Conservation (phyloP, 129 eudicot genomes). For the Saposhnikovia divaricata region DNA sequence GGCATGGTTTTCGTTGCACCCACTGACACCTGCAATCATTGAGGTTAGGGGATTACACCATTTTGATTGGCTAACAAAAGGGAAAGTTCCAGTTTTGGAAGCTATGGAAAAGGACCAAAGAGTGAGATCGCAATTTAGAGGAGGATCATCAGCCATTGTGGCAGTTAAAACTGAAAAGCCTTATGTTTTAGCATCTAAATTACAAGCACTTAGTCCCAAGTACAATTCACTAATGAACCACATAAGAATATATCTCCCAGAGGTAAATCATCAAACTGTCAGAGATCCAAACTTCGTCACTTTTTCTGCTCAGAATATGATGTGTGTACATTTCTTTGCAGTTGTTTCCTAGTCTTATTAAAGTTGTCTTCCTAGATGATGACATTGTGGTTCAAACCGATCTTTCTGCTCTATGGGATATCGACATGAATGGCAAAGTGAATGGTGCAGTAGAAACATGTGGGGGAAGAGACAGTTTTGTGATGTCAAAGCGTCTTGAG, state of each 20-base stretch:
- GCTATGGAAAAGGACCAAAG: slow-evolving; percentile 89
- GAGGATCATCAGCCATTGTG: slow-evolving; percentile 83
- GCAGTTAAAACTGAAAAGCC: slow-evolving; percentile 76
- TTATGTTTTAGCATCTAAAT: slow-evolving; percentile 68
- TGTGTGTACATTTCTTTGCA: slow-evolving; percentile 22
- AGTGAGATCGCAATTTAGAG: slow-evolving; percentile 68
- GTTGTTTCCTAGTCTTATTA: slow-evolving; percentile 80
- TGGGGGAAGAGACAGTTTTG: slow-evolving; percentile 65
- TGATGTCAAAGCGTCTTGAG: slow-evolving; percentile 74
- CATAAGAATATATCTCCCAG: slow-evolving; percentile 73
- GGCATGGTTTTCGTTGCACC: slow-evolving; percentile 91
- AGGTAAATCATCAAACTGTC: slow-evolving; percentile 36
- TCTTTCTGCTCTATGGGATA: slow-evolving; percentile 76
- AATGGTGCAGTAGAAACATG: slow-evolving; percentile 93
- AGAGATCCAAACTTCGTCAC: background rate
- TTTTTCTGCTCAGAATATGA: background rate
- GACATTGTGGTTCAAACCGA: slow-evolving; percentile 81
- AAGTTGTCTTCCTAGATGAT: slow-evolving; percentile 75
- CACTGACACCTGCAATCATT: slow-evolving; percentile 66
- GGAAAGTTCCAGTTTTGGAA: slow-evolving; percentile 85
- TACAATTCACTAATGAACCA: slow-evolving; percentile 84
- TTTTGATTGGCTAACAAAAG: slow-evolving; percentile 90
- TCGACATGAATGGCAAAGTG: slow-evolving; percentile 81
- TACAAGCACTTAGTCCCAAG: slow-evolving; percentile 77
- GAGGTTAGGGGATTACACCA: slow-evolving; percentile 86